Evolutionary conservation across 108 stramenopile species (phyloP).

Genomic region (Epithemia pelagica): DNA sequence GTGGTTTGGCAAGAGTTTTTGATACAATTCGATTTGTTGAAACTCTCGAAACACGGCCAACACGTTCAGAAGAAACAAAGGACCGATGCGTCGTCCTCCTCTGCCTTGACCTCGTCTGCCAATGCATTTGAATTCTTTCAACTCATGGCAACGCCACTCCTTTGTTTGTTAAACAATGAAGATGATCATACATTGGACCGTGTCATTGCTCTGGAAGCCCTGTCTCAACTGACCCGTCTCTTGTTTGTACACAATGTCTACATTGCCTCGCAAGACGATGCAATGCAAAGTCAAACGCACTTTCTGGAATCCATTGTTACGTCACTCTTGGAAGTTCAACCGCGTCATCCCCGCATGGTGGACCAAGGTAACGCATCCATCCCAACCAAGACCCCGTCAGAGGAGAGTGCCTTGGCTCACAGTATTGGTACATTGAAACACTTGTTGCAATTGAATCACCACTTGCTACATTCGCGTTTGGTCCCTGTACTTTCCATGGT

Average conservation of each 20-base stretch:
- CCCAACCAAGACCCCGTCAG: background rate
- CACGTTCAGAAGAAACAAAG: no score
- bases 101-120: background rate
- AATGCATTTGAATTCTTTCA: background rate
- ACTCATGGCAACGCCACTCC: background rate
- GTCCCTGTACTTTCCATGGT: background rate
- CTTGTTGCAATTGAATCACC: background rate
- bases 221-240: background rate
- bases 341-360: background rate
- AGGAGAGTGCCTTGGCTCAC: background rate
- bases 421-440: background rate
- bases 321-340: background rate
- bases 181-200: background rate
- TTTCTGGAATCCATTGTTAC: background rate
- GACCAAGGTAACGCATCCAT: background rate
- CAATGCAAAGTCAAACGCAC: background rate
- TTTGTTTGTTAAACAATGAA: background rate
- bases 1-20: background rate
- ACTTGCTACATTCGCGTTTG: background rate
- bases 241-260: background rate
- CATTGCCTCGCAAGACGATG: background rate
- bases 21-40: background rate
- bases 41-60: no score
- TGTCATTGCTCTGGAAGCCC: background rate
- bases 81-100: background rate